phyloP scores from a whole-genome alignment of 2,329 filamentous ascomycete species.

The Botrytis porri region DNA sequence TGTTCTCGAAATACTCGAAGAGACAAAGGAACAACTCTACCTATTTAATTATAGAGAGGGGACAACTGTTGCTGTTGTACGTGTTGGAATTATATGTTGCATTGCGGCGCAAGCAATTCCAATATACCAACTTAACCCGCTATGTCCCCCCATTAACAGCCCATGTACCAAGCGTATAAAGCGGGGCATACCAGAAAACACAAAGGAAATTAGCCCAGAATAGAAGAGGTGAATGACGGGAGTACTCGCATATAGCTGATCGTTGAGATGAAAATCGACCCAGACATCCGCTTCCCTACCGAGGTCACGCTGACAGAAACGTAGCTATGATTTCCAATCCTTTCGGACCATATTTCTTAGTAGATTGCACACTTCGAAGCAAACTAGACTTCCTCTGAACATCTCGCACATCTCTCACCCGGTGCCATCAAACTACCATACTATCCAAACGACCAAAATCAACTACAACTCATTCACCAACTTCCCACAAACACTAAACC shows the following conservation, averaged over 20 bases:
- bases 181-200: background rate
- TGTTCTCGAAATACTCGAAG: fast-evolving
- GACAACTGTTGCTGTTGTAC: background rate
- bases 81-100: background rate
- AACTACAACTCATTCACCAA: no score
- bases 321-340: no score
- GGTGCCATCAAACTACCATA: background rate
- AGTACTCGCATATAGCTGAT: background rate
- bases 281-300: background rate
- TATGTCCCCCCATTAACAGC: background rate
- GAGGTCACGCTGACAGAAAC: background rate
- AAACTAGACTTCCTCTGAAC: background rate
- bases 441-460: background rate
- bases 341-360: background rate
- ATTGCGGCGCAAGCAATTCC: background rate
- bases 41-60: background rate
- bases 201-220: background rate
- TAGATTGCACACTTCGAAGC: background rate
- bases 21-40: background rate
- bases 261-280: background rate
- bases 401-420: background rate
- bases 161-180: background rate
- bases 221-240: background rate
- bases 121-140: background rate
- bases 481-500: background rate